Evolutionary conservation across 1,284 basidiomycete species (phyloP).

Genomic region (Ceratorhiza oryzae-sativae): DNA sequence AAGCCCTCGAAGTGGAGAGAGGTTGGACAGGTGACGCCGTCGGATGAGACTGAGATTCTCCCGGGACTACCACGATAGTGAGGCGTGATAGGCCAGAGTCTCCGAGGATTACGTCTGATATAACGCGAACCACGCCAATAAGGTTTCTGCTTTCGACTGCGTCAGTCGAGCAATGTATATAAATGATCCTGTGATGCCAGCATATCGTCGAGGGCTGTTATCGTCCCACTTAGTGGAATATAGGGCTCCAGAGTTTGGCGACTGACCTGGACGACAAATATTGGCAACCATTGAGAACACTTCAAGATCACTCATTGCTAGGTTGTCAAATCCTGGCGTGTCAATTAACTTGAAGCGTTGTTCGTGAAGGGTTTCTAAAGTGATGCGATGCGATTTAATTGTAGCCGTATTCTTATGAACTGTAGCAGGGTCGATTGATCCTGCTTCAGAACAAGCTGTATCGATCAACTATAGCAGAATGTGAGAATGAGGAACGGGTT

Average conservation of each 20-base stretch:
- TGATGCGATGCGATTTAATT: not conserved
- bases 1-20: not conserved
- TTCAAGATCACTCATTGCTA: not conserved
- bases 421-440: not conserved
- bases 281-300: not conserved
- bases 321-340: slow-evolving; percentile 33
- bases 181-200: slow-evolving; percentile 12
- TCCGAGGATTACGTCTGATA: slow-evolving; percentile 17
- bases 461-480: slow-evolving; percentile 7
- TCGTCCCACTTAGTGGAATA: not conserved
- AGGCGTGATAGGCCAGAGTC: slow-evolving; percentile 16
- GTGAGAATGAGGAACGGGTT: not conserved
- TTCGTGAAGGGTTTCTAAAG: not conserved
- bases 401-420: not conserved
- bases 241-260: not conserved
- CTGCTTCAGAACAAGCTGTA: not conserved
- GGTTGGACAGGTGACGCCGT: not conserved
- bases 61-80: slow-evolving; percentile 5
- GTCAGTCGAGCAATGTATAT: slow-evolving; percentile 15
- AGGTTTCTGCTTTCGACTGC: slow-evolving; percentile 5
- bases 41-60: not conserved
- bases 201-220: not conserved
- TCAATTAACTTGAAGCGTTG: slow-evolving; percentile 10
- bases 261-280: slow-evolving; percentile 19
- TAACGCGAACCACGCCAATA: not conserved